Evolutionary conservation across 176 grass and related monocot genomes (phyloP).

Genomic region (Carex pumila): DNA sequence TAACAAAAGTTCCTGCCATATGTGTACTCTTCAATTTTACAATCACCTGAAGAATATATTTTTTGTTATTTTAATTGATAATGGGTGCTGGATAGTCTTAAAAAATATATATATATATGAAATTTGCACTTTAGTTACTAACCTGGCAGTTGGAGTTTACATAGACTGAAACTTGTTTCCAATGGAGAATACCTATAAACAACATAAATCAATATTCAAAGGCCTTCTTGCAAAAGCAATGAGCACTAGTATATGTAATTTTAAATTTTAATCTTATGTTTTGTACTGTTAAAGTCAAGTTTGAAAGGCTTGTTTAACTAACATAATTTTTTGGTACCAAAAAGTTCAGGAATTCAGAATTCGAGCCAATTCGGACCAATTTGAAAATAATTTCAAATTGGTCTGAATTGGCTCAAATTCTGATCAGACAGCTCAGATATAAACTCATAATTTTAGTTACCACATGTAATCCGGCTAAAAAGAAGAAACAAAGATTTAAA

Average conservation of each 20-base stretch:
- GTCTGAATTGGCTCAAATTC: no score
- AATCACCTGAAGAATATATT: slow-evolving; percentile 37
- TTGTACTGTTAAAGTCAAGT: not conserved
- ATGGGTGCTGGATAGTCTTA: not conserved
- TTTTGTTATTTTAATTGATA: not conserved
- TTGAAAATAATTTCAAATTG: no score
- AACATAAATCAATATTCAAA: not conserved
- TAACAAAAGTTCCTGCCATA: slow-evolving; percentile 87
- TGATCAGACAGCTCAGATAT: no score
- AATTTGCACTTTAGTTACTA: not conserved
- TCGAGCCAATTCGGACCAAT: no score
- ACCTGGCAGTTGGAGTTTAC: slow-evolving; percentile 69
- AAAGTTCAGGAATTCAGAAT: not conserved
- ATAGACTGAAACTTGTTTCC: slow-evolving; percentile 76
- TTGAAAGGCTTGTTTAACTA: not conserved
- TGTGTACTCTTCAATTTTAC: slow-evolving; percentile 84
- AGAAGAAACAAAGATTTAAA: not conserved
- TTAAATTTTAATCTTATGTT: not conserved
- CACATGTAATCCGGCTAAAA: no score
- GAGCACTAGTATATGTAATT: not conserved
- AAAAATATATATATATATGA: not conserved
- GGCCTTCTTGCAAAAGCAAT: not conserved
- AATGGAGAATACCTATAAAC: slow-evolving; percentile 67
- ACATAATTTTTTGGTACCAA: not conserved
- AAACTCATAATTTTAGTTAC: no score